Conservation (phyloP, 345 rosid species). For the Moricandia moricandioides region DNA sequence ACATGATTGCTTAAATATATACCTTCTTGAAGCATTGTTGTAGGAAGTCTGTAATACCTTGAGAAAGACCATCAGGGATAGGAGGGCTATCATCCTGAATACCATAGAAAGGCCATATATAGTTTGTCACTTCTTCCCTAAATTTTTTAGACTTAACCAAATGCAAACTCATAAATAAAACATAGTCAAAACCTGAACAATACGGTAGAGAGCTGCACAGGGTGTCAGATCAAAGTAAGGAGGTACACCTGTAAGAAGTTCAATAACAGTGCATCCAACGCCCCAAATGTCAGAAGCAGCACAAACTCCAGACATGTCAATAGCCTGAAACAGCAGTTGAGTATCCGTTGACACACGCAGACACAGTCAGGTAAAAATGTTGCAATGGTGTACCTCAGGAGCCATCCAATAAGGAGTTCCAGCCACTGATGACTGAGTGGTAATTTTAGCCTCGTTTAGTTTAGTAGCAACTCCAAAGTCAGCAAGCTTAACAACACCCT, state of each 20-base stretch:
- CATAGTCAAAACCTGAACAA: slow-evolving; percentile 73
- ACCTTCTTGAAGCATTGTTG: slow-evolving; percentile 99
- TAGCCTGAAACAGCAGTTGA: slow-evolving; percentile 74
- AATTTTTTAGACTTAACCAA: neutral
- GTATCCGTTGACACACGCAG: no score
- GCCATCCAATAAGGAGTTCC: slow-evolving; percentile 99
- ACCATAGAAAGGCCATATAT: neutral
- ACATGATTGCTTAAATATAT: slow-evolving; percentile 5
- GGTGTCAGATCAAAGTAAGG: slow-evolving; percentile 99
- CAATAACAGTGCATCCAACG: slow-evolving; percentile 99
- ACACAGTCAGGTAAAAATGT: neutral
- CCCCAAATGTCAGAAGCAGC: slow-evolving; percentile 99
- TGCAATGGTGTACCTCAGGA: slow-evolving; percentile 77
- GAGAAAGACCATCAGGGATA: slow-evolving; percentile 89
- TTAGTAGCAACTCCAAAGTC: slow-evolving; percentile 99
- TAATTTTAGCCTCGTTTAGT: slow-evolving; percentile 94
- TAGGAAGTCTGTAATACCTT: slow-evolving; percentile 94
- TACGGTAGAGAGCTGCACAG: slow-evolving; percentile 96
- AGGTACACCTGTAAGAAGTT: slow-evolving; percentile 94
- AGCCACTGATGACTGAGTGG: slow-evolving; percentile 94
- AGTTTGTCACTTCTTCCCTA: slow-evolving; percentile 22
- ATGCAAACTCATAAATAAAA: neutral
- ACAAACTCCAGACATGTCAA: slow-evolving; percentile 99
- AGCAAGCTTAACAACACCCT: slow-evolving; percentile 99
- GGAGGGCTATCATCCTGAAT: slow-evolving; percentile 94